These are phyloP conservation scores for Ogataea zsoltii DNA, from an alignment of 805 yeast genomes.

Conservation along the genomic window DNA sequence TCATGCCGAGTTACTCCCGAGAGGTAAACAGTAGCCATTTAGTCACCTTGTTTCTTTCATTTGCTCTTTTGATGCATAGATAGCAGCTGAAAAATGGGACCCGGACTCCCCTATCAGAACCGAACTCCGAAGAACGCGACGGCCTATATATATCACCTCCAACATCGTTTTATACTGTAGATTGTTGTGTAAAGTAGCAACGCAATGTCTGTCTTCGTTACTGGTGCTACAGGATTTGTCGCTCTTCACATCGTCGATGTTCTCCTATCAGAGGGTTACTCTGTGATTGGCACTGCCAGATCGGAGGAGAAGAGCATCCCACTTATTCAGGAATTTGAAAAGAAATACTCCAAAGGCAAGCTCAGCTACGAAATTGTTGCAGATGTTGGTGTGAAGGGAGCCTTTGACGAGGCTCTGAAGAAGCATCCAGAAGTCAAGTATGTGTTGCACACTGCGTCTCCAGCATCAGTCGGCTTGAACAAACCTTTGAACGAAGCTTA, in stretches of 20 bases:
- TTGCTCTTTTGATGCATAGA: too few species aligned
- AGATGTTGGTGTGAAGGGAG: constrained; percentile 37
- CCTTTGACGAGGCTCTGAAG: constrained; percentile 47
- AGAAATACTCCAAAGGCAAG: constrained; percentile 18
- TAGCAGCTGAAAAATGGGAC: too few species aligned
- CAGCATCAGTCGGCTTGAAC: constrained; percentile 32
- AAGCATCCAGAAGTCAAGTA: constrained; percentile 35
- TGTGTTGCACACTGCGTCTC: constrained; percentile 44
- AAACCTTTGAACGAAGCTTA: constrained; percentile 43
- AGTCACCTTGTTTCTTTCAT: too few species aligned
- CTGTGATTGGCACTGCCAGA: constrained; percentile 29
- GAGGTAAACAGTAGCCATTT: too few species aligned
- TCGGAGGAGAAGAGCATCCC: constrained; percentile 41
- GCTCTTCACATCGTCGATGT: constrained; percentile 12
- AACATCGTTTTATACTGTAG: too few species aligned
- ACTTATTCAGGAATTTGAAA: constrained; percentile 7
- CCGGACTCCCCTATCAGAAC: too few species aligned
- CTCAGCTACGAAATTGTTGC: constrained; percentile 34
- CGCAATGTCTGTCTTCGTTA: constrained; percentile 6
- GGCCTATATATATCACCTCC: too few species aligned
- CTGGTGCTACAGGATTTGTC: constrained; percentile 15
- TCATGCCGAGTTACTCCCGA: too few species aligned
- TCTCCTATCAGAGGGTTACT: constrained; percentile 8
- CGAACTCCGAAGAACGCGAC: too few species aligned
- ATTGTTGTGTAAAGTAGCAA: too few species aligned